Percentiles rank a stretch among this genome's conserved stretches.
These are phyloP conservation scores for Colletotrichum limetticola DNA, from an alignment of 2,329 filamentous ascomycete genomes.

Conservation along the genomic window DNA sequence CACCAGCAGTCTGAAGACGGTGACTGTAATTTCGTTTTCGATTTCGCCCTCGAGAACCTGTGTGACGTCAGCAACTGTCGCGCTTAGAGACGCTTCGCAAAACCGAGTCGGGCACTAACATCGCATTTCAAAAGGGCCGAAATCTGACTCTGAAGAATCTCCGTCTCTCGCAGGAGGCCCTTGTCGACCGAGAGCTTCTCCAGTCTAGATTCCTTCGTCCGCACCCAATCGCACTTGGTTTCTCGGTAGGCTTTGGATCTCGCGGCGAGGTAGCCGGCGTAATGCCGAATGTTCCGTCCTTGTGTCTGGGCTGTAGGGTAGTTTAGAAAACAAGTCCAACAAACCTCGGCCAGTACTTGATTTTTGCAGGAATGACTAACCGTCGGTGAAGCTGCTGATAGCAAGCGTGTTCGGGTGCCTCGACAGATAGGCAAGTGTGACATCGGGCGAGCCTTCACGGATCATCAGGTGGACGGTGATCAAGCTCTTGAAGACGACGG, in stretches of 20 bases:
- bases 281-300: conserved; percentile 92
- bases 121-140: conserved; percentile 88
- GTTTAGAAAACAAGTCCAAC: conserved; percentile 3
- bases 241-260: conserved; percentile 85
- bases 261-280: conserved; percentile 86
- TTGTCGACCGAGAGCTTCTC: conserved; percentile 92
- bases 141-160: conserved; percentile 89
- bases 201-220: conserved; percentile 81
- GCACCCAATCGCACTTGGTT: conserved; percentile 90
- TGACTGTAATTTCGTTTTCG: conserved; percentile 96
- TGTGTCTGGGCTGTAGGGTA: conserved; percentile 82
- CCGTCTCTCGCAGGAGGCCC: conserved; percentile 90
- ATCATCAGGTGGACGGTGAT: conserved; percentile 99
- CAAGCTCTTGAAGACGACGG: conserved; percentile 97
- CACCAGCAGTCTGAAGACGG: conserved; percentile 90
- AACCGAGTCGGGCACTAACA: conserved; percentile 61
- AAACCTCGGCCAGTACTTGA: not conserved
- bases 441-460: conserved; percentile 89
- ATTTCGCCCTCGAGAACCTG: conserved; percentile 88
- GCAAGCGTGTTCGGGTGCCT: conserved; percentile 85
- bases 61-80: conserved; percentile 22
- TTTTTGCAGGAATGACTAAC: conserved; percentile 60
- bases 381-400: conserved; percentile 91
- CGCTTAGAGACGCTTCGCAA: not conserved
- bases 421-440: conserved; percentile 85